A percentile compares a stretch with the other conserved stretches of the same genome.
Conservation (phyloP, 1,139 yeast genomes). For the Taiozyma onychis region DNA sequence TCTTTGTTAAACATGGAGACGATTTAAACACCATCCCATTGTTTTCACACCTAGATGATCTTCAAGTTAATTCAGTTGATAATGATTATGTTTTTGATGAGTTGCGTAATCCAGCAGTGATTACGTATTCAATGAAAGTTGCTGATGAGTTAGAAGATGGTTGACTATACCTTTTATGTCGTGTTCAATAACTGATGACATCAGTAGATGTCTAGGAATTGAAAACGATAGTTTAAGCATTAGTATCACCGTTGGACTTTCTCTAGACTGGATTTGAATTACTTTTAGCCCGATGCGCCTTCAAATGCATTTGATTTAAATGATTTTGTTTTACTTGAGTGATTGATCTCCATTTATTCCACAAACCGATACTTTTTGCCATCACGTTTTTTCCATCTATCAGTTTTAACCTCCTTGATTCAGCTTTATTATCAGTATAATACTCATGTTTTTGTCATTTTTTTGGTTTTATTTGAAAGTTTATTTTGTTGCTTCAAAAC, state of each 20-base stretch:
- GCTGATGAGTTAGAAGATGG: neutral
- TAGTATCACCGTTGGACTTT: neutral
- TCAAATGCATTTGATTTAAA: constrained; percentile 24
- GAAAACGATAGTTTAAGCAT: constrained; percentile 11
- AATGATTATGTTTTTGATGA: constrained; percentile 29
- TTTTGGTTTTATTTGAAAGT: neutral
- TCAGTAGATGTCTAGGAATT: constrained; percentile 7
- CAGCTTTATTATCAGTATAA: neutral
- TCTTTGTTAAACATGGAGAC: constrained; percentile 14
- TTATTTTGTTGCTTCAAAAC: neutral
- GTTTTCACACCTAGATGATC: constrained; percentile 13
- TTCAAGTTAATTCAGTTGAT: constrained; percentile 18
- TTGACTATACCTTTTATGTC: constrained; percentile 1
- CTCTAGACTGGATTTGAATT: neutral
- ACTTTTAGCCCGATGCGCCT: constrained; percentile 26
- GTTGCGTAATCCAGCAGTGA: constrained; percentile 40
- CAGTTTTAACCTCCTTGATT: neutral
- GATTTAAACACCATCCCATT: constrained; percentile 4
- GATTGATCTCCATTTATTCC: neutral
- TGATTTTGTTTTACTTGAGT: constrained; percentile 25
- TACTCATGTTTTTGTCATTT: neutral
- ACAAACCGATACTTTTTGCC: neutral
- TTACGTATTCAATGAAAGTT: constrained; percentile 21
- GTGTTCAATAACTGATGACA: constrained; percentile 8
- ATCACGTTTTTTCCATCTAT: neutral